Percentiles rank a stretch among this genome's conserved stretches.
Evolutionary conservation across 495 filamentous ascomycete genomes (phyloP).

Genomic region (Chaetomidium leptoderma): DNA sequence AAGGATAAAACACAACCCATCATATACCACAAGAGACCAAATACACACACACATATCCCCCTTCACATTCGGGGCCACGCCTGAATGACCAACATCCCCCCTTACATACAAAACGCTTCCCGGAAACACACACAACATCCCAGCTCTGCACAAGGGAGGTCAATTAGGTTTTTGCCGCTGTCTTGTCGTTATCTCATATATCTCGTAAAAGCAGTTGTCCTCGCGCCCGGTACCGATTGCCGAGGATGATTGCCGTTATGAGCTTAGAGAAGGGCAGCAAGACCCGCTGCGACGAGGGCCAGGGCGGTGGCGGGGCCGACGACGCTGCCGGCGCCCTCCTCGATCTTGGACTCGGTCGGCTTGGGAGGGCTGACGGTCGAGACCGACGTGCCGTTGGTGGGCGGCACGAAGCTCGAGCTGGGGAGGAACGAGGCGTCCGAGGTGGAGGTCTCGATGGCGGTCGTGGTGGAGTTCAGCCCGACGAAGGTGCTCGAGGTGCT

Average conservation of each 20-base stretch:
- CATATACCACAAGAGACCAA: constrained; percentile 10
- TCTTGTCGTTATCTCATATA: constrained; percentile 36
- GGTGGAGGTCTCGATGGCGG: background rate
- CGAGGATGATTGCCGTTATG: constrained; percentile 24
- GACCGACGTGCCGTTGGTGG: constrained; percentile 25
- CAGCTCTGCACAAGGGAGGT: constrained; percentile 29
- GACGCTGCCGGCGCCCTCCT: constrained; percentile 21
- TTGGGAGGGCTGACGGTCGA: constrained; percentile 11
- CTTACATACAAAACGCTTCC: constrained; percentile 7
- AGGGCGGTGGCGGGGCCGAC: constrained; percentile 27
- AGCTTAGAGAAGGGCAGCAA: constrained; percentile 36
- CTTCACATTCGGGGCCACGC: constrained; percentile 5
- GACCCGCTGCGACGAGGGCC: constrained; percentile 25
- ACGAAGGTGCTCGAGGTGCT: background rate
- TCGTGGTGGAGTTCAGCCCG: background rate
- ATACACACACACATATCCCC: no score
- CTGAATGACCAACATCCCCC: constrained; percentile 10
- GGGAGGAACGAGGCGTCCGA: constrained; percentile 1
- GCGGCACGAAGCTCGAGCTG: constrained; percentile 7
- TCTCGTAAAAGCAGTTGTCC: constrained; percentile 30
- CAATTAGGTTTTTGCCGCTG: constrained; percentile 21
- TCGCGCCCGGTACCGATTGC: background rate
- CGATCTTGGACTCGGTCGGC: constrained; percentile 17
- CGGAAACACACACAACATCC: constrained; percentile 25
- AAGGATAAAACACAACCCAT: constrained; percentile 19